phyloP scores from a whole-genome alignment of 306 rosid species.

The Carpinus fangiana region DNA sequence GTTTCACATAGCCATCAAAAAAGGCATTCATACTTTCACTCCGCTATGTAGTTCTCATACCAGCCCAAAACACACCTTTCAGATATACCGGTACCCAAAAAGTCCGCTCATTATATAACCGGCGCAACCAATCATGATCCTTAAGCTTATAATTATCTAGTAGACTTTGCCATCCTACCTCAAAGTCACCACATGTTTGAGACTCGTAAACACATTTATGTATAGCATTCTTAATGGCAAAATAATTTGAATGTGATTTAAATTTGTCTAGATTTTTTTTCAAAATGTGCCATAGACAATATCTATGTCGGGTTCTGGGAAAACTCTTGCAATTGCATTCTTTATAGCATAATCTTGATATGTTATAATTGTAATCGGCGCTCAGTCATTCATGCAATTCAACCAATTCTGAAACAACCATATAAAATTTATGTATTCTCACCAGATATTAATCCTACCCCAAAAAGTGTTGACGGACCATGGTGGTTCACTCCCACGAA shows the following conservation, averaged over 20 bases:
- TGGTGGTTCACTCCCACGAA: no score
- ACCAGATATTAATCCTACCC: no score
- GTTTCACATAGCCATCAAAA: constrained; percentile 11
- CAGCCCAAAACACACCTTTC: constrained; percentile 18
- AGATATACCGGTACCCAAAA: background rate
- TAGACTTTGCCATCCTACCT: background rate
- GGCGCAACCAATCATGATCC: constrained; percentile 9
- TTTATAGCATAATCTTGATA: background rate
- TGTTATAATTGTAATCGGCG: constrained; percentile 25
- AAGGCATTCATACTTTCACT: constrained; percentile 10
- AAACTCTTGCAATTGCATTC: no score
- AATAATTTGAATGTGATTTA: no score
- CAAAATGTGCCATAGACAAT: no score
- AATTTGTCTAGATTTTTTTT: no score
- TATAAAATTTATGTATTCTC: background rate
- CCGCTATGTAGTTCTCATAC: constrained; percentile 12
- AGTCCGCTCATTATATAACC: background rate
- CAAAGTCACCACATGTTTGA: constrained; percentile 6
- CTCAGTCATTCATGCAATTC: constrained; percentile 23
- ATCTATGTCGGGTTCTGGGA: no score
- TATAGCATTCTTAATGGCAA: no score
- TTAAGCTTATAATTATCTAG: no score
- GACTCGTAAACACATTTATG: constrained; percentile 4
- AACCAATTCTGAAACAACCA: constrained; percentile 37
- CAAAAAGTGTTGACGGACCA: no score